These are phyloP conservation scores for Ilyonectria robusta DNA, from an alignment of 2,329 filamentous ascomycete genomes.

Conservation along the genomic window DNA sequence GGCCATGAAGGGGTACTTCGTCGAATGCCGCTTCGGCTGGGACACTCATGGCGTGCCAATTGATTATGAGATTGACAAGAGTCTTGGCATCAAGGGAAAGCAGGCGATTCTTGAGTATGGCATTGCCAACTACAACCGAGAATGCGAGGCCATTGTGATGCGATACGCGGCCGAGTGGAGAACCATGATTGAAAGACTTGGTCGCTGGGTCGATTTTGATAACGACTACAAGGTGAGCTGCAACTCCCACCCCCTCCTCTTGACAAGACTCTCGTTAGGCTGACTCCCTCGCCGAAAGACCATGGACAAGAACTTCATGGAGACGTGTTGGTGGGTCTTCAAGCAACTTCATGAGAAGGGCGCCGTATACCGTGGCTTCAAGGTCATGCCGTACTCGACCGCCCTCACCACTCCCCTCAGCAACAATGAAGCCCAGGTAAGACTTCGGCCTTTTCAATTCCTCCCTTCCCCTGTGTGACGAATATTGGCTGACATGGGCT, in stretches of 20 bases:
- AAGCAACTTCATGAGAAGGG: slow-evolving; percentile 81
- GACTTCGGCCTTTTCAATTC: too few relatives aligned
- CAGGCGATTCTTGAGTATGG: slow-evolving; percentile 86
- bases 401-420: slow-evolving; percentile 81
- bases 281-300: slow-evolving; percentile 64
- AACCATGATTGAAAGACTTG: slow-evolving; percentile 79
- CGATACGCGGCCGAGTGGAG: slow-evolving; percentile 86
- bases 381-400: slow-evolving; percentile 84
- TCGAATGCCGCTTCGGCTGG: slow-evolving; percentile 89
- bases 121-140: slow-evolving; percentile 85
- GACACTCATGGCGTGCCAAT: slow-evolving; percentile 62
- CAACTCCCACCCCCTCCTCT: neutral
- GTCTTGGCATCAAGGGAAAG: slow-evolving; percentile 83
- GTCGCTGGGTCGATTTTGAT: slow-evolving; percentile 85
- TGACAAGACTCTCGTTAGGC: neutral
- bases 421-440: slow-evolving; percentile 74
- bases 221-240: slow-evolving; percentile 78
- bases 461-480: too few relatives aligned
- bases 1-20: slow-evolving; percentile 92
- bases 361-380: slow-evolving; percentile 79
- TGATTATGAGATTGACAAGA: slow-evolving; percentile 94
- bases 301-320: slow-evolving; percentile 81
- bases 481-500: too few relatives aligned
- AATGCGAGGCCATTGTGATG: slow-evolving; percentile 91
- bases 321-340: slow-evolving; percentile 85